Base-by-base conservation (phyloP, 2,329 filamentous ascomycete genomes). In the Pseudogymnoascus sp. region DNA sequence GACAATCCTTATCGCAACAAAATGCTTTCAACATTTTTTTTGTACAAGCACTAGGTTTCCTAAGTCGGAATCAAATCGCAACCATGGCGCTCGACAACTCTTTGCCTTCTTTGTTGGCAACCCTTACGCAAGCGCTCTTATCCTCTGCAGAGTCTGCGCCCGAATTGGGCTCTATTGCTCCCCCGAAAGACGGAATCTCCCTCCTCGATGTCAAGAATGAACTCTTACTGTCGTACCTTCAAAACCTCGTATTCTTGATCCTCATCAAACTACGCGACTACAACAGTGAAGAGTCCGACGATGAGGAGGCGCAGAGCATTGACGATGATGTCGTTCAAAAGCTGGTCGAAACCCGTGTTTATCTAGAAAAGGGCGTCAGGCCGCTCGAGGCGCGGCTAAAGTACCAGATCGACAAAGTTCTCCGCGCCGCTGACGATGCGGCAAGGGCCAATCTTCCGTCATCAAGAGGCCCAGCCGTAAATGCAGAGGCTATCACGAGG, bases 201-300 rank as follows among this genome's bases (percentile, higher is more conserved):
- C 85, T 99, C 0, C 87, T 99, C 71, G 92, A 98, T 73, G 87
- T 91, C 67, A 99, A 99, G 79, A 98, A 96, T 77, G 95, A 99
- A 74, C 83, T 99, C n/a, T 86, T 99, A 16, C 86, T 99, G 40
- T 93, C 93, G 3, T 99, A 99, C 76, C 82, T 99, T 0, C 93
- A 99, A 72, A 96, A 96, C 71, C 85, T 98, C 3, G 90, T 95
- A 50, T 96, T 96, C 69, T 79, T 96, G 41, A 89, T 96, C 50
- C 79, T 96, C 1, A 77, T 96, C 38, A 93, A 96, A 72, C 76
- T 98, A 19, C 86, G 90, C 64, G 85, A 86, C 72, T 69, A 71
- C 0, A 69, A 70, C 6, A 69, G 65, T 14, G 70, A 74, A 2
- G 70, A 70, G 19, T 63, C 66, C 16, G 72, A 78, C 59, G 69